Conservation (phyloP, 2,329 filamentous ascomycete species). For the Huntiella decipiens region DNA sequence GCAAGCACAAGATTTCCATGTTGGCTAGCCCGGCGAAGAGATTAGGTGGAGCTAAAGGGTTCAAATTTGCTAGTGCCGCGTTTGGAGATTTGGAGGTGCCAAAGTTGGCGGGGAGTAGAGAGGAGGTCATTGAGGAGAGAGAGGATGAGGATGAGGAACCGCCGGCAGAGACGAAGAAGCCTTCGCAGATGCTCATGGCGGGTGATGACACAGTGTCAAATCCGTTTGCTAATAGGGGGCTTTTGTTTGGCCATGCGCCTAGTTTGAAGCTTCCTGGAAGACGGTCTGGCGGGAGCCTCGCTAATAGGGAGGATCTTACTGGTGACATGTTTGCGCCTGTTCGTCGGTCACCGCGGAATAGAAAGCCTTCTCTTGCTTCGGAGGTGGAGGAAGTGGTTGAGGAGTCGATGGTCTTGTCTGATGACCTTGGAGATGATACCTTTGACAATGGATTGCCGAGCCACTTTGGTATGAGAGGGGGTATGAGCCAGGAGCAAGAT, state of each 20-base stretch:
- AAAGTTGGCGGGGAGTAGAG: background rate
- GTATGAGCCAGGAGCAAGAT: no score
- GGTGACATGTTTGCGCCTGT: constrained; percentile 11
- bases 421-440: background rate
- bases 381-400: constrained; percentile 8
- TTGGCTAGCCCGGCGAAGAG: constrained; percentile 35
- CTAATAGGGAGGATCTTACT: constrained; percentile 7
- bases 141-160: background rate
- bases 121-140: background rate
- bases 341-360: constrained; percentile 6
- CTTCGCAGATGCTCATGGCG: constrained; percentile 20
- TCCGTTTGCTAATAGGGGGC: constrained; percentile 2
- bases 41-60: constrained; percentile 9
- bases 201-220: constrained; percentile 15
- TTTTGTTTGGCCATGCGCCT: constrained; percentile 9
- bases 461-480: no score
- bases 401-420: constrained; percentile 6
- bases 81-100: constrained; percentile 8
- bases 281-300: constrained; percentile 2
- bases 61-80: constrained; percentile 6
- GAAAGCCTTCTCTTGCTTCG: background rate
- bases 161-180: constrained; percentile 9
- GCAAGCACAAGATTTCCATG: constrained; percentile 26
- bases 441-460: no score
- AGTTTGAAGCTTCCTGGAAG: constrained; percentile 9